A percentile compares a stretch with the other conserved stretches of the same genome.
These are phyloP conservation scores for Moelleriella libera DNA, from an alignment of 2,329 filamentous ascomycete species.

Conservation along the genomic window DNA sequence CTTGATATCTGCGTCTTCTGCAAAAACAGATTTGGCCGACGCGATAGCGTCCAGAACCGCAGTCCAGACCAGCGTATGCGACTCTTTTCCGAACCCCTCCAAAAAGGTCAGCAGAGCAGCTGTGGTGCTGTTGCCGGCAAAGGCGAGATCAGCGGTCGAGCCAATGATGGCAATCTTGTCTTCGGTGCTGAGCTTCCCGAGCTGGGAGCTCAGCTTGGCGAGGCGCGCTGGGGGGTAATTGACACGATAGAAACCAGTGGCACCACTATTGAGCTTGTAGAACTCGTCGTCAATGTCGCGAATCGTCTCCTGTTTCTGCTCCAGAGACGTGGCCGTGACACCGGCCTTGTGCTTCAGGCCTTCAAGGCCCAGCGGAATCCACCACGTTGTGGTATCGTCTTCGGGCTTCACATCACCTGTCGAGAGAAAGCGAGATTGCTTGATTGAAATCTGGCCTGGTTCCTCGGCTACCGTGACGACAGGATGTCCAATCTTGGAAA, in stretches of 20 bases:
- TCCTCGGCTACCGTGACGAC: slow-evolving; percentile 78
- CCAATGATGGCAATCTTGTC: slow-evolving; percentile 91
- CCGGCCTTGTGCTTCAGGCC: slow-evolving; percentile 53
- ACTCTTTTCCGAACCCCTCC: slow-evolving; percentile 70
- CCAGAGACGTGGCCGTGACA: slow-evolving; percentile 53
- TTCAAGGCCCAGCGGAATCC: slow-evolving; percentile 80
- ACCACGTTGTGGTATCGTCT: slow-evolving; percentile 89
- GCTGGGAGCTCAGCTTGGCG: slow-evolving; percentile 62
- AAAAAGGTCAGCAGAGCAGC: slow-evolving; percentile 71
- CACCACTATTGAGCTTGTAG: slow-evolving; percentile 87
- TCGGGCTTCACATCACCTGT: slow-evolving; percentile 83
- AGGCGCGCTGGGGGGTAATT: slow-evolving; percentile 84
- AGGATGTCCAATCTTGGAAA: slow-evolving; percentile 88
- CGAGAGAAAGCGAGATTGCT: slow-evolving; percentile 80
- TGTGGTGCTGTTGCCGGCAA: slow-evolving; percentile 74
- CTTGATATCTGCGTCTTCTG: slow-evolving; percentile 57
- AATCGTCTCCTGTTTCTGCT: slow-evolving; percentile 63
- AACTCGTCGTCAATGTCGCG: slow-evolving; percentile 62
- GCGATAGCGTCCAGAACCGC: slow-evolving; percentile 67
- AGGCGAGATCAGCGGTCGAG: slow-evolving; percentile 77
- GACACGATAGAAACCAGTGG: slow-evolving; percentile 80
- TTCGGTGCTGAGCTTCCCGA: slow-evolving; percentile 62
- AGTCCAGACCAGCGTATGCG: slow-evolving; percentile 78
- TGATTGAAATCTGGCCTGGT: slow-evolving; percentile 65
- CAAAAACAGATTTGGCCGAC: slow-evolving; percentile 74